Percentiles rank a stretch among this genome's conserved stretches.
Conservation (phyloP, 73 alveolate genomes). For the Paraurostyla sp. region DNA sequence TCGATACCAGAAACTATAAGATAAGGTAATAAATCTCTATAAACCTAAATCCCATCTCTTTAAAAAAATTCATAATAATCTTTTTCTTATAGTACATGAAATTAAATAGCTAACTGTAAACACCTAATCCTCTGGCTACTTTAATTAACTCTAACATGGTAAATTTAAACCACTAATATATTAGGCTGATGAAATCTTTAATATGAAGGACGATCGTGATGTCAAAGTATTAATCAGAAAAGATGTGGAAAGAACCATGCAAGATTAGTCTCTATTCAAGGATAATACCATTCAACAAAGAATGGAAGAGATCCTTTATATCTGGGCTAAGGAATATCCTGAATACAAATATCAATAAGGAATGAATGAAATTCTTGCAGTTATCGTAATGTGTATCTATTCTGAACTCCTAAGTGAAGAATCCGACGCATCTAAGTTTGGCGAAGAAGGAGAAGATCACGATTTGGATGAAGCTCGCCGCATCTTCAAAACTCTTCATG, state of each 20-base stretch:
- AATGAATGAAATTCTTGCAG: slow-evolving; percentile 91
- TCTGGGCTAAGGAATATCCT: slow-evolving; percentile 93
- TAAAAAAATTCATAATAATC: not conserved
- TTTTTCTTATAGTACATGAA: slow-evolving; percentile 21
- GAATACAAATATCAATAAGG: slow-evolving; percentile 87
- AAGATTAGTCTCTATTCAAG: slow-evolving; percentile 81
- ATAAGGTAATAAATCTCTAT: not conserved
- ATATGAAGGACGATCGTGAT: slow-evolving; percentile 82
- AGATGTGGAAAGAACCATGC: slow-evolving; percentile 91
- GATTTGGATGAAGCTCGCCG: slow-evolving; percentile 7
- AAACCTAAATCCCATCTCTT: not conserved
- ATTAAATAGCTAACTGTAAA: not conserved
- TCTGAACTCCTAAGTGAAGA: slow-evolving; percentile 9
- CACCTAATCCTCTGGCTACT: slow-evolving; percentile 29
- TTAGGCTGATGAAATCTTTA: slow-evolving; percentile 37
- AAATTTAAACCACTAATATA: not conserved
- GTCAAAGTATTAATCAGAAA: slow-evolving; percentile 78
- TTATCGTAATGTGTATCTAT: slow-evolving; percentile 40
- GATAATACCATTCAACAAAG: slow-evolving; percentile 63
- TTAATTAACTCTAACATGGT: not conserved
- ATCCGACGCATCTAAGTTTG: not conserved
- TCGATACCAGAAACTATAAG: not conserved
- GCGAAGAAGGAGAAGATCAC: not conserved
- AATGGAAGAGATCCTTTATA: slow-evolving; percentile 76
- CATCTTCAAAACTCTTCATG: slow-evolving; percentile 34